These are phyloP conservation scores for Colletotrichum lini DNA, from an alignment of 2,329 filamentous ascomycete genomes.

Conservation along the genomic window DNA sequence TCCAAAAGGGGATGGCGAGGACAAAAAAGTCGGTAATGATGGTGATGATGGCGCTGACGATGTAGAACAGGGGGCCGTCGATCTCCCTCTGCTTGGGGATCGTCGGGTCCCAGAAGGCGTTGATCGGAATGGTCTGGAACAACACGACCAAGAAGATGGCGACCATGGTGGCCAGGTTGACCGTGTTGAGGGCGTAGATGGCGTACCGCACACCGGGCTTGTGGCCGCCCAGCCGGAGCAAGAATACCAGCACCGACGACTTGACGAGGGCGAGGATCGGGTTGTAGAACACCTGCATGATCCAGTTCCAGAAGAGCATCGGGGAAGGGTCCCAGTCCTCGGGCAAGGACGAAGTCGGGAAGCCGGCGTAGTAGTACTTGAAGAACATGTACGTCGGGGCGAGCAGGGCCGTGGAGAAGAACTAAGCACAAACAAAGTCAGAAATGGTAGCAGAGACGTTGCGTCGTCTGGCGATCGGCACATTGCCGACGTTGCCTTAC, in stretches of 20 bases:
- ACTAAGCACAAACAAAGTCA: neutral
- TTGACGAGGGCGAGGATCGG: constrained; percentile 60
- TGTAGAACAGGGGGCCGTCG: constrained; percentile 13
- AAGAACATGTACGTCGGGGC: constrained; percentile 35
- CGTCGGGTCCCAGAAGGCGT: constrained; percentile 50
- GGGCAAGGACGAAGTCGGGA: constrained; percentile 19
- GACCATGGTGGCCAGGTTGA: constrained; percentile 54
- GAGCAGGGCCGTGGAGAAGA: constrained; percentile 21
- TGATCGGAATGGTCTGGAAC: constrained; percentile 58
- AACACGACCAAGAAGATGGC: constrained; percentile 55
- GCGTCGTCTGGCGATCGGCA: neutral
- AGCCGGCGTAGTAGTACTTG: constrained; percentile 32
- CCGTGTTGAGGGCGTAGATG: constrained; percentile 50
- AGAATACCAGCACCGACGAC: constrained; percentile 52
- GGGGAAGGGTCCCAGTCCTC: constrained; percentile 25
- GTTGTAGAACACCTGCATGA: constrained; percentile 58
- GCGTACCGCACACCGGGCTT: constrained; percentile 46
- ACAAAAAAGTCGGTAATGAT: constrained; percentile 37
- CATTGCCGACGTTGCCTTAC: constrained; percentile 10
- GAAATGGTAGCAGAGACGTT: neutral
- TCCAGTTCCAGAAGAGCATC: constrained; percentile 33
- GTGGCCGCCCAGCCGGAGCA: constrained; percentile 50
- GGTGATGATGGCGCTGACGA: constrained; percentile 19
- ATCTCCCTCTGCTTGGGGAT: constrained; percentile 17
- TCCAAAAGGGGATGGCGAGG: constrained; percentile 54